phyloP scores from a whole-genome alignment of 2,329 filamentous ascomycete genomes.

The Cryphonectria parasitica region DNA sequence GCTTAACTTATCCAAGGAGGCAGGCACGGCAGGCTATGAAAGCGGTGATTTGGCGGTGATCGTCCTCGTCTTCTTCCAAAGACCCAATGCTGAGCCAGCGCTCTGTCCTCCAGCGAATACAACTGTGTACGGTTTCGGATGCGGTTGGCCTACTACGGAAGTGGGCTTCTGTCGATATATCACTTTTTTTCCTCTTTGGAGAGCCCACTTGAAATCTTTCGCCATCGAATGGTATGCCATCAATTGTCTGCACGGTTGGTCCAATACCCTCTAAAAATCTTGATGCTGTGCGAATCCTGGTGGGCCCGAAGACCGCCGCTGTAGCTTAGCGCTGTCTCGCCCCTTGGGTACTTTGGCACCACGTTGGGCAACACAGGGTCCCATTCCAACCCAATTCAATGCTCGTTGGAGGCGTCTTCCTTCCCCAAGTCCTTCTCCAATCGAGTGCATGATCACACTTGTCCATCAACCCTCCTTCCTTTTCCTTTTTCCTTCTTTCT shows the following conservation, averaged over 20 bases:
- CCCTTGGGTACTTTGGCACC: neutral
- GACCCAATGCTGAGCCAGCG: neutral
- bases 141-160: neutral
- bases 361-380: neutral
- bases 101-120: neutral
- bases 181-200: conserved; percentile 1
- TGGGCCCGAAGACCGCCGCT: neutral
- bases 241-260: conserved; percentile 13
- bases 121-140: neutral
- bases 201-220: neutral
- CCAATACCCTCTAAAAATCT: conserved; percentile 21
- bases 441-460: neutral
- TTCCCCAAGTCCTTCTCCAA: conserved; percentile 18
- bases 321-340: neutral
- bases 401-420: conserved; percentile 4
- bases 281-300: conserved; percentile 8
- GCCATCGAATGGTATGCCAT: conserved; percentile 18
- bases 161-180: conserved; percentile 15
- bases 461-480: neutral
- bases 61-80: conserved; percentile 1
- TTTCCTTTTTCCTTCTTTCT: neutral
- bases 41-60: neutral
- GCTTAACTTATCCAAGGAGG: neutral
- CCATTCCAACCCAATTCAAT: neutral
- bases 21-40: neutral